These are phyloP conservation scores for Diaporthe aspalathi DNA, from an alignment of 2,329 filamentous ascomycete genomes.

Conservation along the genomic window DNA sequence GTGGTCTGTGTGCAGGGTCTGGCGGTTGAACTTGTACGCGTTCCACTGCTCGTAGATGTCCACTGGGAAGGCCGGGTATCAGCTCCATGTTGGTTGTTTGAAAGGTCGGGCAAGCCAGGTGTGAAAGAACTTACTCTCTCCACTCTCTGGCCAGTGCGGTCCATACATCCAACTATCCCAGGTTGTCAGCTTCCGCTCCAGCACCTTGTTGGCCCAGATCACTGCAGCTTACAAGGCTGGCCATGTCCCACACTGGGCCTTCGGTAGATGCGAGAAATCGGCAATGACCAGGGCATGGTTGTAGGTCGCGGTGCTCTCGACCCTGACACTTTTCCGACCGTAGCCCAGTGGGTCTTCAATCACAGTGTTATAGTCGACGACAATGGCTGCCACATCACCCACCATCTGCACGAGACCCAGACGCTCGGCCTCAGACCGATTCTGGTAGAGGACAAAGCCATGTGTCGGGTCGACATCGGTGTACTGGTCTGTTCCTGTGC, in stretches of 20 bases:
- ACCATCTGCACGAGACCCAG: slow-evolving; percentile 51
- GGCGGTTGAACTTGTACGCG: slow-evolving; percentile 23
- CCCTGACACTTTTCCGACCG: slow-evolving; percentile 67
- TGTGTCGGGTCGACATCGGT: slow-evolving; percentile 67
- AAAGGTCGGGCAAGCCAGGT: fast-evolving
- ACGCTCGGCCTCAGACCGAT: slow-evolving; percentile 48
- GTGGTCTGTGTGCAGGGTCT: slow-evolving; percentile 30
- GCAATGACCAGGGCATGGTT: slow-evolving; percentile 75
- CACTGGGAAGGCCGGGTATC: neutral
- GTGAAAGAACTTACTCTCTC: neutral
- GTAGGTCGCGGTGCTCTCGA: slow-evolving; percentile 73
- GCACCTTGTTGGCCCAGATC: no score
- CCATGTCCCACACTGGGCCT: slow-evolving; percentile 75
- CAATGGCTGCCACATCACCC: slow-evolving; percentile 52
- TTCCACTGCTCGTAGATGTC: slow-evolving; percentile 38
- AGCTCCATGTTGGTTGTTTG: neutral
- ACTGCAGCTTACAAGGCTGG: slow-evolving; percentile 68
- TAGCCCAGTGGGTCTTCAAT: slow-evolving; percentile 40
- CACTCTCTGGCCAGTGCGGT: slow-evolving; percentile 21
- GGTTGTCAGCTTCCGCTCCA: neutral
- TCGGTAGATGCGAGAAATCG: slow-evolving; percentile 77
- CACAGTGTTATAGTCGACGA: slow-evolving; percentile 49
- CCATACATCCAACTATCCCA: slow-evolving; percentile 26
- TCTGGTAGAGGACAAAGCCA: slow-evolving; percentile 71
- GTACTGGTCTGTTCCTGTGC: slow-evolving; percentile 33